Base-by-base conservation (phyloP, 225 moss, liverwort and hornwort species). In the Marchantia paleacea region DNA sequence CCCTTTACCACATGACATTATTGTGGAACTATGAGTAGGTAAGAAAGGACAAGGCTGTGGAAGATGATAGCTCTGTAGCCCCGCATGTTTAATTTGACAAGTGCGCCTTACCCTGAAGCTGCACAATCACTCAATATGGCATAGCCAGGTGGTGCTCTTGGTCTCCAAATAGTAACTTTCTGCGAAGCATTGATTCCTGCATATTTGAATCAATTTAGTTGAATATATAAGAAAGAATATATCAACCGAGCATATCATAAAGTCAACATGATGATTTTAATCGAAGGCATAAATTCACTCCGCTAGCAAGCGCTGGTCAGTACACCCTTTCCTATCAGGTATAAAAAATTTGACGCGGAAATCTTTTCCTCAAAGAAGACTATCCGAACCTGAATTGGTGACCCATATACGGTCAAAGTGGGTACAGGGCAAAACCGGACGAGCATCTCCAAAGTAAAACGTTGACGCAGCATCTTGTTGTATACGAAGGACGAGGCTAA, bases 391-490 rank as follows among this genome's bases (percentile, higher is more conserved):
- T 84, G 88, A 86, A 62, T 86, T 81, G 6, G 81, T 83, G 73
- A 91, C 92, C 93, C 94, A 97, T 79, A 97, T 95, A 75, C 97
- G 91, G 85, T 97, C 97, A 70, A 97, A 97, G 76, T 97, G 97
- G 52, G 97, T 97, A 85, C 97, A 97, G 13, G 92, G 94, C 81
- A 93, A 82, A 79, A 95, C 89, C 82, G 92, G 88, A 75, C 88
- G 82, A 31, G 87, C 90, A 52, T 91, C 89, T 76, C 91, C 88
- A 70, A 95, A 89, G 51, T 90, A 88, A 81, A 97, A 95, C 51
- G 93, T 90, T 80, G 93, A 93, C 49, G 92, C 85, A 19, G 97
- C 92, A 89, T 97, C 94, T 80, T 89, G 88, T 77, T 97, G 88
- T 68, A 93, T 91, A 51, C 97, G 93, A 69, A 89, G 85, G 39